These are phyloP conservation scores for Eustoma russellianum DNA, from an alignment of 257 asterid genomes.

Conservation along the genomic window DNA sequence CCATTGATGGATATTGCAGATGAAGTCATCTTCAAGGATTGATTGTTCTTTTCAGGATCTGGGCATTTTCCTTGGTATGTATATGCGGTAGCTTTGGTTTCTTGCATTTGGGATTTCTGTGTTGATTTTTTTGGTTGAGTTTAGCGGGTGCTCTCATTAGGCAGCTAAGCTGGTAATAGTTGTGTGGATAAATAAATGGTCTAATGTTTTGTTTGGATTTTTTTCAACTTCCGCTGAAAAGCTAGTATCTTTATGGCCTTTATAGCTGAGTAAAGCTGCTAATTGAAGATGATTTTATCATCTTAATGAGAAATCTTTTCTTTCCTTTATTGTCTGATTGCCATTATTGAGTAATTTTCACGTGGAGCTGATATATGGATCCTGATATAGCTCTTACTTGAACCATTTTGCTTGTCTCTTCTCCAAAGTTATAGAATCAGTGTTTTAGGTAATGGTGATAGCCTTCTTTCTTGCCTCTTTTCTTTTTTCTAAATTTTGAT, in stretches of 20 bases:
- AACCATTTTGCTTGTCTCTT: too few species aligned
- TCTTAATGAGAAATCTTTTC: too few species aligned
- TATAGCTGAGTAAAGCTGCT: slow-evolving; percentile 8
- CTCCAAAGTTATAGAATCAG: too few species aligned
- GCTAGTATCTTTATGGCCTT: slow-evolving; percentile 16
- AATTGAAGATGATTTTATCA: too few species aligned
- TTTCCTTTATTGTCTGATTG: background rate
- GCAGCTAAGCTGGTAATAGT: background rate
- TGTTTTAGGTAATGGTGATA: too few species aligned
- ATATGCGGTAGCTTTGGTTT: background rate
- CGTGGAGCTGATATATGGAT: background rate
- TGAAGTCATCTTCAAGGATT: slow-evolving; percentile 71
- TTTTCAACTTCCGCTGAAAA: slow-evolving; percentile 15
- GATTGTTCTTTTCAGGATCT: slow-evolving; percentile 18
- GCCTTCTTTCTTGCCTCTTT: too few species aligned
- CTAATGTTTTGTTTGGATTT: slow-evolving; percentile 1
- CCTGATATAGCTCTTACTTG: background rate
- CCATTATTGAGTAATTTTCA: background rate
- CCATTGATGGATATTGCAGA: slow-evolving; percentile 71
- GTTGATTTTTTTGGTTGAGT: slow-evolving; percentile 11
- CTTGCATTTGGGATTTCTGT: slow-evolving; percentile 6
- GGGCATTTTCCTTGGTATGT: slow-evolving; percentile 31
- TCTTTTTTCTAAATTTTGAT: too few species aligned
- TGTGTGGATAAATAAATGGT: slow-evolving; percentile 2
- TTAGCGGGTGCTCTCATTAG: slow-evolving; percentile 8